Conservation (phyloP, 1,284 basidiomycete genomes). For the Exobasidium cylindrosporum region DNA sequence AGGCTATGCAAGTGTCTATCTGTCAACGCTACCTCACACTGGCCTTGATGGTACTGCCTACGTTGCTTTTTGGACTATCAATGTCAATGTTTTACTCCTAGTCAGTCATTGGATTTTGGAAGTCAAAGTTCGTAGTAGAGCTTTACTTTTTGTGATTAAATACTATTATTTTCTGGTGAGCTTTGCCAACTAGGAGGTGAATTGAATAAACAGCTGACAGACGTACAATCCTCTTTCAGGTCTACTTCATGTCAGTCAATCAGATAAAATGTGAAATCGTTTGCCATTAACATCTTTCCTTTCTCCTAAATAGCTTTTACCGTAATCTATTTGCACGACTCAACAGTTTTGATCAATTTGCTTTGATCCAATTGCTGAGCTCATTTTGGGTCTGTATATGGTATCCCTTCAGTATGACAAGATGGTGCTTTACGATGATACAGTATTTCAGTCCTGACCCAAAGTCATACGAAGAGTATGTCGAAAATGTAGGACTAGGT, state of each 20-base stretch:
- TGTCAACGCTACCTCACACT: slow-evolving; percentile 62
- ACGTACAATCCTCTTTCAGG: not conserved
- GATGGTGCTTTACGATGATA: slow-evolving; percentile 56
- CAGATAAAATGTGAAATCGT: not conserved
- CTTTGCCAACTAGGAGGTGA: not conserved
- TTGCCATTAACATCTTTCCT: slow-evolving; percentile 2
- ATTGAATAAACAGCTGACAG: not conserved
- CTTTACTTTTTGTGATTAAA: slow-evolving; percentile 62
- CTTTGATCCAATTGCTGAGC: slow-evolving; percentile 61
- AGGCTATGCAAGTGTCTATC: slow-evolving; percentile 61
- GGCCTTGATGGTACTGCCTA: slow-evolving; percentile 62
- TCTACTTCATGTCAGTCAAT: slow-evolving; percentile 41
- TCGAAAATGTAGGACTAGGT: slow-evolving; percentile 57
- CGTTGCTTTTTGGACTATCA: slow-evolving; percentile 62
- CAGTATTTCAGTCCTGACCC: slow-evolving; percentile 59
- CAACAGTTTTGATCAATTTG: slow-evolving; percentile 56
- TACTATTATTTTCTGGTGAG: slow-evolving; percentile 55
- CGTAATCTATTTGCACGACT: slow-evolving; percentile 57
- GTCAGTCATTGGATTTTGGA: slow-evolving; percentile 60
- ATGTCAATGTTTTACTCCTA: slow-evolving; percentile 59
- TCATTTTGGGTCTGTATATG: slow-evolving; percentile 61
- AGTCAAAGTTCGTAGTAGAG: slow-evolving; percentile 60
- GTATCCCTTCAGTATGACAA: slow-evolving; percentile 62
- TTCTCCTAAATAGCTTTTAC: slow-evolving; percentile 52
- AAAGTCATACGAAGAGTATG: slow-evolving; percentile 60